Conservation (phyloP, 176 grass and related monocot genomes). For the Oryza australiensis region DNA sequence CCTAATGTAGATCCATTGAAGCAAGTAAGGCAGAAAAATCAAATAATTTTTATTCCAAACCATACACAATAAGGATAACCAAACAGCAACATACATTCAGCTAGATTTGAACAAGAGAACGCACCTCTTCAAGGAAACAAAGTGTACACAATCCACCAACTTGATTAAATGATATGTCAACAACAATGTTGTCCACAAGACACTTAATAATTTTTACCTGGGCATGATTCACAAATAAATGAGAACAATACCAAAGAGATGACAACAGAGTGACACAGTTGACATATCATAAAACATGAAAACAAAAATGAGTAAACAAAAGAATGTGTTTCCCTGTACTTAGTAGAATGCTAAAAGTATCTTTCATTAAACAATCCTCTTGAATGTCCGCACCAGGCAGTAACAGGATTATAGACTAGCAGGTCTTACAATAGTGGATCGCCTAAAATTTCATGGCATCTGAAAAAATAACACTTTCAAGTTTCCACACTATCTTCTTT, state of each 20-base stretch:
- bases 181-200: constrained; percentile 96
- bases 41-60: constrained; percentile 11
- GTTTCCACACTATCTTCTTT: background rate
- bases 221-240: constrained; percentile 33
- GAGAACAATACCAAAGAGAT: constrained; percentile 18
- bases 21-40: constrained; percentile 37
- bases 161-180: constrained; percentile 98
- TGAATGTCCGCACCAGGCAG: background rate
- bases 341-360: background rate
- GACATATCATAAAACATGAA: constrained; percentile 17
- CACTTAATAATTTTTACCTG: constrained; percentile 99
- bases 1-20: constrained; percentile 53
- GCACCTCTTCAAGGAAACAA: constrained; percentile 96
- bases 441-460: background rate
- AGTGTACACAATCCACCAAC: constrained; percentile 94
- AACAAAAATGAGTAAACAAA: background rate
- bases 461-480: background rate
- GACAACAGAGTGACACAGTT: background rate
- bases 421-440: background rate
- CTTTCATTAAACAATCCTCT: constrained; percentile 4
- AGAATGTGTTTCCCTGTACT: constrained; percentile 14
- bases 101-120: constrained; percentile 30
- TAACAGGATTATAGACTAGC: background rate
- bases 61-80: constrained; percentile 23
- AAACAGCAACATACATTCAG: constrained; percentile 12